Evolutionary conservation across 2,329 filamentous ascomycete genomes (phyloP).

Genomic region (Aspergillus aculeatinus): DNA sequence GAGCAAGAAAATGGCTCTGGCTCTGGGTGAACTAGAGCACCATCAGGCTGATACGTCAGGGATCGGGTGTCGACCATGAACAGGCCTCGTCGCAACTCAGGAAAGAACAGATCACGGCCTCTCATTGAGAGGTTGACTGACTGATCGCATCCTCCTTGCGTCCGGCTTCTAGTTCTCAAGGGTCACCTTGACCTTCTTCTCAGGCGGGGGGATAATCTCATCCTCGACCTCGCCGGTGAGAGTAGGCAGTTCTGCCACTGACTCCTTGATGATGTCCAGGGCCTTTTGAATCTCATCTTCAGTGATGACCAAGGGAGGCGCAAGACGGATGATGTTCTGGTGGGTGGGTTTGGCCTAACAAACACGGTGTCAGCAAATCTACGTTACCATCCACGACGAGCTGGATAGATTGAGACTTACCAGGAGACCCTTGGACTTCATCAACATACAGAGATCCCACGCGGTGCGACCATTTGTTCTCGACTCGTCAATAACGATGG

Average conservation of each 20-base stretch:
- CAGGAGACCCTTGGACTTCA: constrained; percentile 93
- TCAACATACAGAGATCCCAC: constrained; percentile 93
- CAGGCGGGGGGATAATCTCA: constrained; percentile 56
- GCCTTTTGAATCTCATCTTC: constrained; percentile 80
- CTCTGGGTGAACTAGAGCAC: not conserved
- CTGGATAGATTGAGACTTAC: constrained; percentile 53
- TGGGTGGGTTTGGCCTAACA: constrained; percentile 95
- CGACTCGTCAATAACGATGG: constrained; percentile 90
- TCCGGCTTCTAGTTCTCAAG: constrained; percentile 52
- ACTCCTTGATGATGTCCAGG: constrained; percentile 74
- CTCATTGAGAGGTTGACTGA: not conserved
- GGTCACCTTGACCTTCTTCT: constrained; percentile 62
- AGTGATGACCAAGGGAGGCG: constrained; percentile 92
- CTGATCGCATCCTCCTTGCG: not conserved
- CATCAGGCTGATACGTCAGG: not conserved
- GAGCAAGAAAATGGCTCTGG: not conserved
- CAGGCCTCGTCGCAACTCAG: not conserved
- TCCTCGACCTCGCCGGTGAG: constrained; percentile 59
- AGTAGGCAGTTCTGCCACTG: constrained; percentile 75
- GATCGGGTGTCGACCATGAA: not conserved
- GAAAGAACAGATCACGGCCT: not conserved
- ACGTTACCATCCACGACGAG: not conserved
- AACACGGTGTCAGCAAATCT: not conserved
- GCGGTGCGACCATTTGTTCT: constrained; percentile 82
- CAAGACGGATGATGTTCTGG: constrained; percentile 96